Percentiles rank a stretch among this genome's conserved stretches.
phyloP scores from a whole-genome alignment of 805 yeast genomes.

The Sugiyamaella chiloensis region DNA sequence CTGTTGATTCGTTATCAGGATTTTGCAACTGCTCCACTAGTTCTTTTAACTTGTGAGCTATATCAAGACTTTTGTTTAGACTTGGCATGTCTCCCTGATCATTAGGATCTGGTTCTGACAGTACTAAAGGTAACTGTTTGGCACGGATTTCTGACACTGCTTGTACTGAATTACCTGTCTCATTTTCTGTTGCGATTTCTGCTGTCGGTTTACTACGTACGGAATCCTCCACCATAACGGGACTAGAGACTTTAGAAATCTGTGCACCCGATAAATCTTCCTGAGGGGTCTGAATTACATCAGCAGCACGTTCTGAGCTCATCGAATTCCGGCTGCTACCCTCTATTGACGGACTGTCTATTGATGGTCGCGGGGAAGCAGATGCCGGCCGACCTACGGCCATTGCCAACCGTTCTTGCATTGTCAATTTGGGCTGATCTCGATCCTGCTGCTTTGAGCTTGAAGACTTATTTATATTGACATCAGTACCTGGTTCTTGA shows the following conservation, averaged over 20 bases:
- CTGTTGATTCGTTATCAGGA: constrained; percentile 4
- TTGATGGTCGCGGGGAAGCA: not conserved
- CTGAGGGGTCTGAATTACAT: not conserved
- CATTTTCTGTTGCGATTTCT: not conserved
- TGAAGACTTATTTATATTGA: not conserved
- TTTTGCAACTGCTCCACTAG: not conserved
- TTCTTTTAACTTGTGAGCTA: constrained; percentile 29
- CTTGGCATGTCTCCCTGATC: not conserved
- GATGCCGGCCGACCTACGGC: constrained; percentile 53
- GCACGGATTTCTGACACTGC: too few relatives aligned
- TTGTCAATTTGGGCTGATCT: constrained; percentile 48
- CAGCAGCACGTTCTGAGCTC: not conserved
- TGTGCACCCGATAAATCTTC: not conserved
- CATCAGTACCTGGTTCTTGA: constrained; percentile 25
- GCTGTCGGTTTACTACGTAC: not conserved
- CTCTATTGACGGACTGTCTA: not conserved
- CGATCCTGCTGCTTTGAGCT: constrained; percentile 8
- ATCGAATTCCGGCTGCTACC: not conserved
- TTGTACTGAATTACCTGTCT: not conserved
- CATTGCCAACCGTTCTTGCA: constrained; percentile 80
- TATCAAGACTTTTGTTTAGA: constrained; percentile 28
- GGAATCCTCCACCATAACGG: not conserved
- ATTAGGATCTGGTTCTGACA: not conserved
- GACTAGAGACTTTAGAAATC: not conserved
- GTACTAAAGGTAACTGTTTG: not conserved